Conservation (phyloP, 768 basidiomycete species). For the Trametes sanguinea region DNA sequence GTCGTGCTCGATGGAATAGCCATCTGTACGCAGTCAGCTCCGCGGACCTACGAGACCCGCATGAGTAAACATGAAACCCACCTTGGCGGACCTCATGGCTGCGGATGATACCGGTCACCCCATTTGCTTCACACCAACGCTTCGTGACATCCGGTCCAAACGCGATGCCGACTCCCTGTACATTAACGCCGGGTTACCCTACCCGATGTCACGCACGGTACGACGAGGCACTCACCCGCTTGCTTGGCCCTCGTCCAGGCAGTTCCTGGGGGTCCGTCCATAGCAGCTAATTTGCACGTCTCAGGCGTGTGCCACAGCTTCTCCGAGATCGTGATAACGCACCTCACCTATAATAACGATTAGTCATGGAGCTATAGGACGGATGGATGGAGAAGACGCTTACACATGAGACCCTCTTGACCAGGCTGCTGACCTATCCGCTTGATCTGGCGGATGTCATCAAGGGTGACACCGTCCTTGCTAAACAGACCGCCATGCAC, state of each 20-base stretch:
- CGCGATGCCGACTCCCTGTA: conserved; percentile 88
- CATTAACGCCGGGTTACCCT: neutral
- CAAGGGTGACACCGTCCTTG: conserved; percentile 91
- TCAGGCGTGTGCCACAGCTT: conserved; percentile 10
- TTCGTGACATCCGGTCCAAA: conserved; percentile 96
- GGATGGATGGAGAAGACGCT: conserved; percentile 35
- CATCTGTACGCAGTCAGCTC: conserved; percentile 49
- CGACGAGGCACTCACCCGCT: conserved; percentile 64
- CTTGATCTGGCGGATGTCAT: conserved; percentile 87
- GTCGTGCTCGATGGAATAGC: conserved; percentile 93
- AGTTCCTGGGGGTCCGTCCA: conserved; percentile 96
- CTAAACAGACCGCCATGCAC: conserved; percentile 97
- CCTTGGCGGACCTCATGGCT: conserved; percentile 97
- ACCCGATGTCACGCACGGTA: neutral
- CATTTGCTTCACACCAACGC: conserved; percentile 85
- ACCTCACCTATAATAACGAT: conserved; percentile 58
- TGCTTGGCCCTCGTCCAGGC: conserved; percentile 92
- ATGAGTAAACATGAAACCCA: conserved; percentile 35
- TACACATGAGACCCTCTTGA: conserved; percentile 94
- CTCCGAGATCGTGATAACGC: conserved; percentile 24
- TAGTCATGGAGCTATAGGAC: conserved; percentile 10
- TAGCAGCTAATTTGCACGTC: conserved; percentile 54
- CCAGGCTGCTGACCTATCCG: conserved; percentile 91
- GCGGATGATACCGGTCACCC: conserved; percentile 85
- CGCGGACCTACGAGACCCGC: conserved; percentile 4